Evolutionary conservation across 75 land plant species (phyloP).

Genomic region (Picea sitchensis): DNA sequence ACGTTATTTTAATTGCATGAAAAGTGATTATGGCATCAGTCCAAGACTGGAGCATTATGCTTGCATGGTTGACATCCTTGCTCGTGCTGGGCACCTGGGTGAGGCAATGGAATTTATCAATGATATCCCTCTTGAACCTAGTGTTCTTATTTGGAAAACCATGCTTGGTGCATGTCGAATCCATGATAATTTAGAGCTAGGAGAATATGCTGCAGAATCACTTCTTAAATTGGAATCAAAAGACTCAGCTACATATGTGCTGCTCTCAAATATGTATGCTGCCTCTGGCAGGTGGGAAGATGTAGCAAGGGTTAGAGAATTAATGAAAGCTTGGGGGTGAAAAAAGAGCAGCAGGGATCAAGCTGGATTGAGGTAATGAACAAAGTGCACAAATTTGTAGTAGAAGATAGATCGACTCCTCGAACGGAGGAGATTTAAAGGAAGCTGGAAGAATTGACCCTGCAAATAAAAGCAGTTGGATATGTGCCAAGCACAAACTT

Average conservation of each 20-base stretch:
- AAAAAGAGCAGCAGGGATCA: constrained; percentile 41
- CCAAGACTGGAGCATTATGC: constrained; percentile 30
- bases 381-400: constrained; percentile 52
- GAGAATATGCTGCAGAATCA: constrained; percentile 50
- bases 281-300: constrained; percentile 26
- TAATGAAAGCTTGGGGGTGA: constrained; percentile 41
- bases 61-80: constrained; percentile 22
- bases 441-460: constrained; percentile 16
- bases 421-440: constrained; percentile 20
- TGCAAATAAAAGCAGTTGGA: constrained; percentile 29
- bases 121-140: constrained; percentile 34
- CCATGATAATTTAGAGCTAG: constrained; percentile 26
- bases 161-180: constrained; percentile 42
- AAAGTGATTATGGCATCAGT: constrained; percentile 17
- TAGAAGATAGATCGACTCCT: constrained; percentile 35
- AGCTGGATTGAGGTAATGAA: constrained; percentile 54
- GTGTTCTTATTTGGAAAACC: constrained; percentile 41
- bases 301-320: too few species aligned
- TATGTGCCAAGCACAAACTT: background rate
- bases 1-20: constrained; percentile 43
- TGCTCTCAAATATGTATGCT: constrained; percentile 42
- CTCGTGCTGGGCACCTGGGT: constrained; percentile 43
- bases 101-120: constrained; percentile 52
- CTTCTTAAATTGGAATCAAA: constrained; percentile 37
- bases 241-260: constrained; percentile 48